Percentiles rank a stretch among this genome's conserved stretches.
phyloP scores from a whole-genome alignment of 1,284 basidiomycete species.

The Cryptococcus deneoformans region DNA sequence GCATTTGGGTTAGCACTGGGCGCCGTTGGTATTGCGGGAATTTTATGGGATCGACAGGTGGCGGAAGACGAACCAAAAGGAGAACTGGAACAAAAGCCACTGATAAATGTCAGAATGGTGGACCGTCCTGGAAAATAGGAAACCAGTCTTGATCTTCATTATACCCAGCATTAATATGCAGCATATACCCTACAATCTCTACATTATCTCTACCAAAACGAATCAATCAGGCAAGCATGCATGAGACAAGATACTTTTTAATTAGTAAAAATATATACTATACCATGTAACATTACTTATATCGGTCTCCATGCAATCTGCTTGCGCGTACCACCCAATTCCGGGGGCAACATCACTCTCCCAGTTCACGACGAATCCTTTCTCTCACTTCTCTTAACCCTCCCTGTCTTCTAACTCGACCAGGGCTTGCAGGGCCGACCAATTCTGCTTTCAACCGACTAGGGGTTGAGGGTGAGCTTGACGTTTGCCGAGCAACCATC shows the following conservation, averaged over 20 bases:
- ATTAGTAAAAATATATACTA: slow-evolving; percentile 1
- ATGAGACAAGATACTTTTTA: neutral
- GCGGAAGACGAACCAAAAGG: slow-evolving; percentile 6
- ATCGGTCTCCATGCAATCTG: neutral
- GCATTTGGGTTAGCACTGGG: slow-evolving; percentile 10
- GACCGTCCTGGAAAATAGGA: slow-evolving; percentile 4
- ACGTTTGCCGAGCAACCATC: neutral
- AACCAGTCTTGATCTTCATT: too few species aligned
- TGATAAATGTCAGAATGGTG: slow-evolving; percentile 13
- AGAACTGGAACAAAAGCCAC: neutral
- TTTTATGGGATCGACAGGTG: slow-evolving; percentile 11
- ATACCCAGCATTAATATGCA: neutral
- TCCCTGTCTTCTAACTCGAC: slow-evolving; percentile 35
- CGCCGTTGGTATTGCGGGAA: slow-evolving; percentile 9
- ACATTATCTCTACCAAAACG: too few species aligned
- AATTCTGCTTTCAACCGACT: slow-evolving; percentile 6
- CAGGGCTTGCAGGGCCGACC: slow-evolving; percentile 38
- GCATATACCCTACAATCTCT: neutral
- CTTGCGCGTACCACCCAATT: too few species aligned
- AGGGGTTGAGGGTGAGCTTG: slow-evolving; percentile 13
- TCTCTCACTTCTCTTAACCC: slow-evolving; percentile 41
- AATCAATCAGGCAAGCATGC: too few species aligned
- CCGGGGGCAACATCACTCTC: slow-evolving; percentile 8
- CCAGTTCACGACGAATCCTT: slow-evolving; percentile 35
- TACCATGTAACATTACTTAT: neutral